These are phyloP conservation scores for Amaranthus tricolor DNA, from an alignment of 179 eudicot species.

Conservation along the genomic window DNA sequence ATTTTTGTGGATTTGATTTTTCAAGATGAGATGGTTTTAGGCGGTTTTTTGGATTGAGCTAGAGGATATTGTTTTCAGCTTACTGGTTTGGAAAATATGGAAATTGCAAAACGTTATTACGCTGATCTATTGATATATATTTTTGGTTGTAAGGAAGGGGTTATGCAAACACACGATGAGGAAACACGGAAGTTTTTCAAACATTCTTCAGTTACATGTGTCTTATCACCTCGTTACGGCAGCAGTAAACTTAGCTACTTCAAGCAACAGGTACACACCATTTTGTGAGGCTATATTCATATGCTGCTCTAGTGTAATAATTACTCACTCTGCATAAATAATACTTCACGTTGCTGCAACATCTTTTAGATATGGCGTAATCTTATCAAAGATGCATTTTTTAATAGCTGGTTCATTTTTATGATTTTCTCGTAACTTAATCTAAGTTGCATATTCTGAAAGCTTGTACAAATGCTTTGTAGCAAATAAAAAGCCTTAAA, in stretches of 20 bases:
- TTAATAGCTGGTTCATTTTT: too few relatives aligned
- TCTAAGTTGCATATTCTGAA: too few relatives aligned
- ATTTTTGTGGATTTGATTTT: background rate
- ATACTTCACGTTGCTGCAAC: too few relatives aligned
- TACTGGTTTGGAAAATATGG: background rate
- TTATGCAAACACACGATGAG: constrained; percentile 90
- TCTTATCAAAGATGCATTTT: too few relatives aligned
- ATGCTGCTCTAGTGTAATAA: background rate
- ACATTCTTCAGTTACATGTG: constrained; percentile 74
- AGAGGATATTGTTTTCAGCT: background rate
- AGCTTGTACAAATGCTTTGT: too few relatives aligned
- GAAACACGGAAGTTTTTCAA: constrained; percentile 82
- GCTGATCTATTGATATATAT: background rate
- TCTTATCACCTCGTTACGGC: constrained; percentile 81
- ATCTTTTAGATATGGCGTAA: too few relatives aligned
- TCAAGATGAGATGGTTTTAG: background rate
- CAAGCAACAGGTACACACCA: constrained; percentile 70
- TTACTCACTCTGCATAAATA: background rate
- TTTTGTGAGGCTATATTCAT: constrained; percentile 2
- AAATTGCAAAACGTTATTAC: background rate
- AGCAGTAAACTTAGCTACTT: constrained; percentile 81
- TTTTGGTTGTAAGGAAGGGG: constrained; percentile 60
- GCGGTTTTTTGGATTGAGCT: background rate
- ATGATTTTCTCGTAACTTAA: too few relatives aligned
- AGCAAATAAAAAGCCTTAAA: too few relatives aligned